Evolutionary conservation across 2,329 filamentous ascomycete genomes (phyloP).

Genomic region (Colletotrichum echinochloae): DNA sequence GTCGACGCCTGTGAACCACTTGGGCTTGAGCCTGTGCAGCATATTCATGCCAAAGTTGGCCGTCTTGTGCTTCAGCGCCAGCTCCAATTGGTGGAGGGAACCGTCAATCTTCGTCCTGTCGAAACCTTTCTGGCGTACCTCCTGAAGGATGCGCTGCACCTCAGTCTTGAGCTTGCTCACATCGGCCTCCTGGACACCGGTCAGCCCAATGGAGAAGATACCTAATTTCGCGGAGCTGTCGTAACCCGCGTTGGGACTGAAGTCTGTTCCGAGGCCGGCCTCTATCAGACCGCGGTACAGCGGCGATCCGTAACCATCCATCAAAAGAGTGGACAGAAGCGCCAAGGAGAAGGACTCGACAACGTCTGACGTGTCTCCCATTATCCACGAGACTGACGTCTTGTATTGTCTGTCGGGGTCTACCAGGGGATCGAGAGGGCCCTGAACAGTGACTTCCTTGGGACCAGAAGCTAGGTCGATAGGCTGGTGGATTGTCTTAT

Average conservation of each 20-base stretch:
- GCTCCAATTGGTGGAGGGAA: constrained; percentile 91
- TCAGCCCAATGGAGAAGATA: constrained; percentile 91
- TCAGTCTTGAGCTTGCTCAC: constrained; percentile 81
- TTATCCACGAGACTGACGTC: constrained; percentile 92
- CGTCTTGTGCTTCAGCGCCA: constrained; percentile 96
- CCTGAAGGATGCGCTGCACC: constrained; percentile 78
- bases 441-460: constrained; percentile 76
- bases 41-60: constrained; percentile 94
- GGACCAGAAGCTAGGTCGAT: constrained; percentile 77
- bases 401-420: constrained; percentile 91
- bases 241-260: constrained; percentile 94
- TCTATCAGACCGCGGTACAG: constrained; percentile 91
- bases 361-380: constrained; percentile 84
- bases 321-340: constrained; percentile 83
- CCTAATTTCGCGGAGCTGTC: constrained; percentile 81
- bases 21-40: constrained; percentile 87
- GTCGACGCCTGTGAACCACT: constrained; percentile 96
- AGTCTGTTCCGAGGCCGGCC: constrained; percentile 89
- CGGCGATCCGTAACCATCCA: constrained; percentile 96
- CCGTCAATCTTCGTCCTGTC: constrained; percentile 92
- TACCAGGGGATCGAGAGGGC: constrained; percentile 88
- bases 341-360: constrained; percentile 90
- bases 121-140: constrained; percentile 81
- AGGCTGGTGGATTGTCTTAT: constrained; percentile 81
- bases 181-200: constrained; percentile 86